These are phyloP conservation scores for Wickerhamomyces chambardii DNA, from an alignment of 805 yeast species.

Conservation along the genomic window DNA sequence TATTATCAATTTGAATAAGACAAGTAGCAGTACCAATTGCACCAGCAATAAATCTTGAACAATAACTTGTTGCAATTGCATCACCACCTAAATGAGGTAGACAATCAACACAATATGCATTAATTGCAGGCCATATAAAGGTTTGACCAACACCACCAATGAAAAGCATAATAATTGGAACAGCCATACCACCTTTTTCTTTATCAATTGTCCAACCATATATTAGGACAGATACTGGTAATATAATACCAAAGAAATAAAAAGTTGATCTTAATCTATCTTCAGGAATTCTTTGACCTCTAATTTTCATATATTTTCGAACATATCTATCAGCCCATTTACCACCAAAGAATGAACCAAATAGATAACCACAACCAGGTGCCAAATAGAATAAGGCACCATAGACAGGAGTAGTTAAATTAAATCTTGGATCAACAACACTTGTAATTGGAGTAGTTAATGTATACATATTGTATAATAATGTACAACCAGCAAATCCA, in stretches of 20 bases:
- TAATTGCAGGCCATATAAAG: constrained; percentile 38
- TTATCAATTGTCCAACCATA: constrained; percentile 49
- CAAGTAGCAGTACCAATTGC: constrained; percentile 43
- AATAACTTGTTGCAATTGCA: constrained; percentile 46
- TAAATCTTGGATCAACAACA: constrained; percentile 47
- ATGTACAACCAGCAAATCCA: constrained; percentile 28
- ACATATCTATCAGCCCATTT: constrained; percentile 40
- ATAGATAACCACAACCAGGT: constrained; percentile 45
- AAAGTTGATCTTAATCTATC: constrained; percentile 36
- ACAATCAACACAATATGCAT: constrained; percentile 51
- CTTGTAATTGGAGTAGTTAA: constrained; percentile 46
- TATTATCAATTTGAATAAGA: constrained; percentile 31
- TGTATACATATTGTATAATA: constrained; percentile 41
- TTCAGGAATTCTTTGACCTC: constrained; percentile 37
- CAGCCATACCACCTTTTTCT: constrained; percentile 43
- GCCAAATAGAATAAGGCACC: constrained; percentile 47
- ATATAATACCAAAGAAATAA: constrained; percentile 30
- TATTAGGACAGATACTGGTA: constrained; percentile 35
- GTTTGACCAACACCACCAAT: constrained; percentile 42
- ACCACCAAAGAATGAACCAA: constrained; percentile 45
- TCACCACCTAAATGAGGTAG: constrained; percentile 46
- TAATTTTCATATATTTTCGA: constrained; percentile 28
- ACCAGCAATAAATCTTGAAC: constrained; percentile 39
- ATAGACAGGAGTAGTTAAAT: constrained; percentile 35
- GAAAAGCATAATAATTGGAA: constrained; percentile 43